These are phyloP conservation scores for Chaetomiaceae sp. DNA, from an alignment of 2,329 filamentous ascomycete species.

Conservation along the genomic window DNA sequence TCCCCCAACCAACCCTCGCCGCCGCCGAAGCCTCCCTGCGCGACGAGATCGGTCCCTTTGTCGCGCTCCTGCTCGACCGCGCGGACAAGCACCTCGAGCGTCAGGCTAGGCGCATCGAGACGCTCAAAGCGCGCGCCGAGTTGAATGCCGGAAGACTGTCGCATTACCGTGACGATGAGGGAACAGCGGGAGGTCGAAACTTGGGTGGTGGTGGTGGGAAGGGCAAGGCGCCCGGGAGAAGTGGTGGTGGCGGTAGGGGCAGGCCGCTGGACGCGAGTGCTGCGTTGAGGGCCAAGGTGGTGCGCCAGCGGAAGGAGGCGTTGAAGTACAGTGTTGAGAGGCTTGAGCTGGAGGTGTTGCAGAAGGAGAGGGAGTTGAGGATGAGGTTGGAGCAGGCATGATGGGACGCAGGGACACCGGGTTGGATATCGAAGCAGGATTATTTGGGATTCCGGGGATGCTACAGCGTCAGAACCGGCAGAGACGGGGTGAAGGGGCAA, in stretches of 20 bases:
- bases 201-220: constrained; percentile 10
- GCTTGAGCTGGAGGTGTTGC: constrained; percentile 78
- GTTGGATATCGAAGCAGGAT: too few species aligned
- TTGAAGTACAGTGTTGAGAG: constrained; percentile 83
- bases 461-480: too few species aligned
- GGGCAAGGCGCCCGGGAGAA: constrained; percentile 17
- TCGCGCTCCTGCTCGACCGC: constrained; percentile 70
- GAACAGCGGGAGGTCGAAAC: too few species aligned
- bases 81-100: constrained; percentile 82
- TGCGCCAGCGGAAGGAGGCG: constrained; percentile 78
- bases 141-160: constrained; percentile 69
- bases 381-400: constrained; percentile 33
- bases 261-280: constrained; percentile 49
- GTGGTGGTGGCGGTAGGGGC: constrained; percentile 4
- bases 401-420: neutral
- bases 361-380: constrained; percentile 60
- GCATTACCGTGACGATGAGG: too few species aligned
- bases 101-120: constrained; percentile 76
- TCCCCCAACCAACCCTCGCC: constrained; percentile 77
- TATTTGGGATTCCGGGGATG: too few species aligned
- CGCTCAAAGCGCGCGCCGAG: constrained; percentile 75
- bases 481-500: too few species aligned
- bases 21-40: constrained; percentile 79
- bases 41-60: constrained; percentile 85
- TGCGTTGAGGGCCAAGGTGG: constrained; percentile 51